These are phyloP conservation scores for Spergularia bocconei DNA, from an alignment of 148 eudicot genomes.

Conservation along the genomic window DNA sequence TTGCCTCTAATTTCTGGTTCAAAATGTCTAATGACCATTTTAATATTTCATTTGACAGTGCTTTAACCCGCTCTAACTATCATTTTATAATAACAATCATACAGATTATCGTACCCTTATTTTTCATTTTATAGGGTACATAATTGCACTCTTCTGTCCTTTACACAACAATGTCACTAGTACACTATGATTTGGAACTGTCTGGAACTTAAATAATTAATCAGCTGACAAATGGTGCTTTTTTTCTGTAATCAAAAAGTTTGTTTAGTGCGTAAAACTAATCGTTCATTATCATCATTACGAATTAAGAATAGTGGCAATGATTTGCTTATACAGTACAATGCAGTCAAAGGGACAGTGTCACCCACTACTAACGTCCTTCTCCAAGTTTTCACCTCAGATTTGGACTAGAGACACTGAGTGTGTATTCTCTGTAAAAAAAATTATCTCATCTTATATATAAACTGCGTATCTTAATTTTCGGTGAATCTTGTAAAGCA, in stretches of 20 bases:
- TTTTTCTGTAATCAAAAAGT: background rate
- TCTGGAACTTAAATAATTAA: slow-evolving; percentile 19
- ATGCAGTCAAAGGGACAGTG: slow-evolving; percentile 21
- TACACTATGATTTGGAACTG: background rate
- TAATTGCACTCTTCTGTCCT: no score
- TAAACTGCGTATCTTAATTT: no score
- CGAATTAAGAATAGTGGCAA: slow-evolving; percentile 13
- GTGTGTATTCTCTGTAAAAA: no score
- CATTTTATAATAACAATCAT: no score
- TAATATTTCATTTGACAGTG: background rate
- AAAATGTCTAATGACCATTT: no score
- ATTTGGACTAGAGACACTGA: background rate
- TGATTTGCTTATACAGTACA: slow-evolving; percentile 23
- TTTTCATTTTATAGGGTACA: no score
- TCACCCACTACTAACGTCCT: slow-evolving; percentile 30
- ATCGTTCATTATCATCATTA: slow-evolving; percentile 6
- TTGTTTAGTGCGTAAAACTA: background rate
- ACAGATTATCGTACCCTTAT: no score
- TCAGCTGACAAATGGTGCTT: slow-evolving; percentile 18
- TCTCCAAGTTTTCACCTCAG: background rate
- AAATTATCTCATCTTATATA: no score
- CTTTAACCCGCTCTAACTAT: background rate
- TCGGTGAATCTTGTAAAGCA: no score
- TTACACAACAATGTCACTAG: no score
- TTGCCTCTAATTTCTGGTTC: no score